phyloP scores from a whole-genome alignment of 805 yeast species.

The Ogataea parapolymorpha region DNA sequence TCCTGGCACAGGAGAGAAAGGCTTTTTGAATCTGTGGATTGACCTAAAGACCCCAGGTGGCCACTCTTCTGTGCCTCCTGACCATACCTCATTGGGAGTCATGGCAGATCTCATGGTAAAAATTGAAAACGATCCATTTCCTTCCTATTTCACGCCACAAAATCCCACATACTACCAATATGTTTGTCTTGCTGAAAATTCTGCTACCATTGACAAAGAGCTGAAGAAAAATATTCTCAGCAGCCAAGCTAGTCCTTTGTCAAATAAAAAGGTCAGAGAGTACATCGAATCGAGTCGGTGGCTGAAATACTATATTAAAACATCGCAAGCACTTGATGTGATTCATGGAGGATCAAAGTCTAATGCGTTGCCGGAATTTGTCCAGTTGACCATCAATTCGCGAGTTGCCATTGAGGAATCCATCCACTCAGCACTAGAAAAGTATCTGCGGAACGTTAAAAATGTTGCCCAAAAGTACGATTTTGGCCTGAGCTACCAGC shows the following conservation, averaged over 20 bases:
- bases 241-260: conserved; percentile 34
- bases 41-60: conserved; percentile 67
- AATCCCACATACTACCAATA: conserved; percentile 58
- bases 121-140: conserved; percentile 55
- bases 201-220: conserved; percentile 26
- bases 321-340: conserved; percentile 64
- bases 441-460: conserved; percentile 35
- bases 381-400: conserved; percentile 51
- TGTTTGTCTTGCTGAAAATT: conserved; percentile 54
- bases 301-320: conserved; percentile 43
- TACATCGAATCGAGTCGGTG: conserved; percentile 22
- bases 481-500: conserved; percentile 41
- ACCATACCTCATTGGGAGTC: conserved; percentile 73
- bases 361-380: conserved; percentile 69
- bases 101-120: conserved; percentile 50
- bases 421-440: conserved; percentile 39
- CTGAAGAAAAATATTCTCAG: conserved; percentile 32
- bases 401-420: conserved; percentile 58
- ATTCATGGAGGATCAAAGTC: conserved; percentile 68
- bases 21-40: conserved; percentile 43
- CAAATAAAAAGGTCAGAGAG: conserved; percentile 36
- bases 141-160: conserved; percentile 41
- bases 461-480: conserved; percentile 44
- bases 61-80: conserved; percentile 78
- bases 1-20: conserved; percentile 61